Percentiles rank a stretch among this genome's conserved stretches.
Evolutionary conservation across 1,284 basidiomycete species (phyloP).

Genomic region (Schizophyllum commune): DNA sequence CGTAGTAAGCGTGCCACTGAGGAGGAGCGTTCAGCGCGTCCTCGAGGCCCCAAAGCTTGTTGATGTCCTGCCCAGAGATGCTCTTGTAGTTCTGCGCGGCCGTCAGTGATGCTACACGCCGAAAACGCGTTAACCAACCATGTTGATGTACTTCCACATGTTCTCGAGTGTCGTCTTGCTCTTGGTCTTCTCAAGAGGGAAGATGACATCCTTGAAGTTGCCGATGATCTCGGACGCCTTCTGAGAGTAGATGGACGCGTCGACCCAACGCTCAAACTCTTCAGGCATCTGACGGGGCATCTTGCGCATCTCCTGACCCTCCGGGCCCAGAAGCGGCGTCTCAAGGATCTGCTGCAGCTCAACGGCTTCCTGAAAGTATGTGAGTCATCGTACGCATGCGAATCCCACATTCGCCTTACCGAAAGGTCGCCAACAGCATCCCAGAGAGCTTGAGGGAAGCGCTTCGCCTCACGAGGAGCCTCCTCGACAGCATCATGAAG

Average conservation of each 20-base stretch:
- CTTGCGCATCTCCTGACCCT: slow-evolving; percentile 42
- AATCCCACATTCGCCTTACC: slow-evolving; percentile 28
- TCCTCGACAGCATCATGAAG: slow-evolving; percentile 64
- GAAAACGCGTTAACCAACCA: slow-evolving; percentile 30
- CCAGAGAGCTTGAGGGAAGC: slow-evolving; percentile 70
- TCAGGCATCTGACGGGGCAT: slow-evolving; percentile 43
- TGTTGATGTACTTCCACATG: slow-evolving; percentile 59
- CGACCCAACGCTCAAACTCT: slow-evolving; percentile 53
- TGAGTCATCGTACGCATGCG: not conserved
- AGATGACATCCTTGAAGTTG: slow-evolving; percentile 48
- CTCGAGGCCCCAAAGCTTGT: slow-evolving; percentile 57
- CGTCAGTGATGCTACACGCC: slow-evolving; percentile 2
- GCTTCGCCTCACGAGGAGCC: slow-evolving; percentile 57
- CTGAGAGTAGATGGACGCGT: slow-evolving; percentile 55
- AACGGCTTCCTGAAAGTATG: slow-evolving; percentile 40
- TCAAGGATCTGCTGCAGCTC: slow-evolving; percentile 58
- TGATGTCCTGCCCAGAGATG: slow-evolving; percentile 43
- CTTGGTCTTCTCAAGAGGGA: slow-evolving; percentile 50
- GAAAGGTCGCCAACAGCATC: slow-evolving; percentile 72
- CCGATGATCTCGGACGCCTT: slow-evolving; percentile 41
- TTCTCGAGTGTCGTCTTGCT: slow-evolving; percentile 39
- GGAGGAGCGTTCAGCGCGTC: slow-evolving; percentile 44
- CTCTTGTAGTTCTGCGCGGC: slow-evolving; percentile 49
- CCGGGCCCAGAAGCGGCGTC: slow-evolving; percentile 43
- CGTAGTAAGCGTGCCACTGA: slow-evolving; percentile 48